Evolutionary conservation across 805 yeast genomes (phyloP), one percentile per base, ranked within the genome.

Genomic region (Cyberlindnera japonica): DNA sequence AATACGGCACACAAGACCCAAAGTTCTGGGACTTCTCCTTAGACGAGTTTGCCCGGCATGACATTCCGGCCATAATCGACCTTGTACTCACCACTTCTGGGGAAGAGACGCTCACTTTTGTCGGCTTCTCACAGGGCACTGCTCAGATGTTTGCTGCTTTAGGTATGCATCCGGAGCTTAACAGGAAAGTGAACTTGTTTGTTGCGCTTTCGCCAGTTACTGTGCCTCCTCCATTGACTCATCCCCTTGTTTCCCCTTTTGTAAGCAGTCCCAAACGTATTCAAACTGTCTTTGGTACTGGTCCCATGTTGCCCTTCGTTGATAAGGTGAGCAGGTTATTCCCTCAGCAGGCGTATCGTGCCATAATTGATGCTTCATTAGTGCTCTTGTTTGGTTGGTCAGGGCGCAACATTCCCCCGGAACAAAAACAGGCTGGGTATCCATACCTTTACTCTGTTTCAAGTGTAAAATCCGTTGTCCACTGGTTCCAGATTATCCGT

Each of bases 181-280:
- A 85, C 59, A 50, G 61, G 9, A 72, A 74, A 48, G 66, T 79
- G 30, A 64, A 69, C 13, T 62, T 61, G 37, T 82, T 90, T 47
- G 77, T 90, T 41, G 96, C 95, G 2, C 74, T 90, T 33, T 86
- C 96, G 1, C 98, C 98, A 0, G 97, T 97, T 1, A 83, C 91
- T 73, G 83, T 95, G 0, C 98, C 98, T 0, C 82, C 79, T 32
- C 93, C 95, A 2, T 68, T 90, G 29, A 79, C 81, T 47, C 85
- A 90, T 47, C 76, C 80, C 54, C 65, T 91, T 31, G 80, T 86
- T 16, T 91, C 86, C 55, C 72, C 84, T 1, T 67, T 91, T 34
- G 76, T 86, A 45, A 76, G 83, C 32, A 79, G 89, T 3, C 96
- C 97, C 1, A 69, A 77, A 38, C 61, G 88, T 28, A 65, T 90